phyloP scores from a whole-genome alignment of 371 early-diverging fungal genomes.

The Lichtheimia corymbifera region DNA sequence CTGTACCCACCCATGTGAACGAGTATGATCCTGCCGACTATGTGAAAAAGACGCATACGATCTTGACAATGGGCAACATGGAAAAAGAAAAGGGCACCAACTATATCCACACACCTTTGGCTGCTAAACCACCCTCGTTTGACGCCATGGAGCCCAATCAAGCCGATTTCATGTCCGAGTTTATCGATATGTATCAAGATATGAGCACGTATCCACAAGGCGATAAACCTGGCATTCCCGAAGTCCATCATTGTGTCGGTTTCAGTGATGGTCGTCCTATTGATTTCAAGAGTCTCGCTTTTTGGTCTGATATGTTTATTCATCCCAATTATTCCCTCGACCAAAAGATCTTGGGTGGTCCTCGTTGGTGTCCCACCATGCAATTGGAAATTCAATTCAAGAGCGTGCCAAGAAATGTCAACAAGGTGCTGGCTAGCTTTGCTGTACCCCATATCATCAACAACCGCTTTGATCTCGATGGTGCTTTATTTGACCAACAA shows the following conservation, averaged over 20 bases:
- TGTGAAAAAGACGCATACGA: constrained; percentile 22
- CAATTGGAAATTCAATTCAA: constrained; percentile 49
- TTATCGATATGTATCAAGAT: constrained; percentile 15
- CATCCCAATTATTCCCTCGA: constrained; percentile 32
- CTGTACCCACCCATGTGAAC: constrained; percentile 6
- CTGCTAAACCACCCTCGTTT: constrained; percentile 14
- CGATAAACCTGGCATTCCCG: constrained; percentile 22
- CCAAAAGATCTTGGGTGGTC: constrained; percentile 15
- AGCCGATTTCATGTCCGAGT: constrained; percentile 24
- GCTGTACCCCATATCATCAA: constrained; percentile 33
- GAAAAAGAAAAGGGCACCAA: constrained; percentile 35
- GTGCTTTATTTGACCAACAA: constrained; percentile 31
- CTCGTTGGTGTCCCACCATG: constrained; percentile 43
- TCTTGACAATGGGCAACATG: constrained; percentile 44
- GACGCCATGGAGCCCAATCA: constrained; percentile 16
- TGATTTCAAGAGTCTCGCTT: constrained; percentile 41
- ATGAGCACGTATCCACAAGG: not conserved
- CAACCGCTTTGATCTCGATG: constrained; percentile 37
- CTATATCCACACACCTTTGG: constrained; percentile 10
- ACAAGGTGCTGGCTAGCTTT: constrained; percentile 23
- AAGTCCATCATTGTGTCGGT: constrained; percentile 24
- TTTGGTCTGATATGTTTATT: constrained; percentile 41
- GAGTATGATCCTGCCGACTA: constrained; percentile 27
- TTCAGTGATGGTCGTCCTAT: constrained; percentile 31
- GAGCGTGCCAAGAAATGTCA: constrained; percentile 15